These are phyloP conservation scores for Dalbergia oliveri DNA, from an alignment of 306 rosid genomes.

Conservation along the genomic window DNA sequence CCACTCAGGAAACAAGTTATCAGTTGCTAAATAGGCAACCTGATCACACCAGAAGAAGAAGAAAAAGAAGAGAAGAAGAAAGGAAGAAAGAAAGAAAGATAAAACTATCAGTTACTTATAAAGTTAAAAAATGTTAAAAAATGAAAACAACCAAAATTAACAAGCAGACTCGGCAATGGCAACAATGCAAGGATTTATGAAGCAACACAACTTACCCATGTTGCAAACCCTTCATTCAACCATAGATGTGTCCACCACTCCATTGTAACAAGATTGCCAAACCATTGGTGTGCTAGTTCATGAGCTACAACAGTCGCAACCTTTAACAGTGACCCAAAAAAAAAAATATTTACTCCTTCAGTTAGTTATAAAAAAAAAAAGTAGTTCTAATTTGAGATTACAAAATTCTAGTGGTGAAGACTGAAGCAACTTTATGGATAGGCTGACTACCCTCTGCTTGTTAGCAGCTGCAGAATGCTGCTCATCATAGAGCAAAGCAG, in stretches of 20 bases:
- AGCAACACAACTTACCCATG: conserved; percentile 75
- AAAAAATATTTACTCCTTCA: conserved; percentile 24
- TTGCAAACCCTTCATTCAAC: conserved; percentile 98
- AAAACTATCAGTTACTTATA: conserved; percentile 30
- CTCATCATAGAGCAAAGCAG: conserved; percentile 92
- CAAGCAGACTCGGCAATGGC: conserved; percentile 13
- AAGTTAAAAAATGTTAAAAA: not conserved
- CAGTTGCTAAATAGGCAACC: conserved; percentile 95
- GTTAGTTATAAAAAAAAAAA: conserved; percentile 30
- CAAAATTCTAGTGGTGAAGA: conserved; percentile 35
- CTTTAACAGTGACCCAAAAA: conserved; percentile 54
- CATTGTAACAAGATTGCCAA: conserved; percentile 98
- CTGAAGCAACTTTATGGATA: conserved; percentile 39
- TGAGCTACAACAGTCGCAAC: conserved; percentile 93
- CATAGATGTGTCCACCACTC: conserved; percentile 99
- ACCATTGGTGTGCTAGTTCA: conserved; percentile 99
- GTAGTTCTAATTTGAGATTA: conserved; percentile 33
- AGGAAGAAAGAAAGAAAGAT: not conserved
- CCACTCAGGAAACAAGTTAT: conserved; percentile 94
- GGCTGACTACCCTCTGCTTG: conserved; percentile 80
- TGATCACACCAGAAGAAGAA: conserved; percentile 43
- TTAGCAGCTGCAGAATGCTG: conserved; percentile 88
- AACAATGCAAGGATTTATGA: conserved; percentile 24
- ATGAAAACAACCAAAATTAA: not conserved
- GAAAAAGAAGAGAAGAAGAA: not conserved